Evolutionary conservation across 805 yeast genomes (phyloP).

Genomic region (Saccharomycopsis amapae): DNA sequence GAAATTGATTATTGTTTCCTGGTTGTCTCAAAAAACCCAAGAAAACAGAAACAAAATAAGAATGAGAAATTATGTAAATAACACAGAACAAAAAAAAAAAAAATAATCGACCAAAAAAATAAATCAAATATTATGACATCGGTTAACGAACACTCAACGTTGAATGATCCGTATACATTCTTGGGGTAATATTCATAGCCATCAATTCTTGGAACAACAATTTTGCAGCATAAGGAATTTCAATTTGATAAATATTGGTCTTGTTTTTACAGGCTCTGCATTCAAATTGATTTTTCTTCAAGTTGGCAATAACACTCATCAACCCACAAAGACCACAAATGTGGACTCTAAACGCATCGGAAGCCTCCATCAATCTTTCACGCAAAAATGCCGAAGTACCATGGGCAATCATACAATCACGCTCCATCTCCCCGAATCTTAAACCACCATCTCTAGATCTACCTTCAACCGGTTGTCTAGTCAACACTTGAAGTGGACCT

Average conservation of each 20-base stretch:
- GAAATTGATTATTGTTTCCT: too few relatives aligned
- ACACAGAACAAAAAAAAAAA: too few relatives aligned
- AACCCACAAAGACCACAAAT: slow-evolving; percentile 98
- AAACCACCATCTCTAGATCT: slow-evolving; percentile 98
- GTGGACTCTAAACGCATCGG: slow-evolving; percentile 97
- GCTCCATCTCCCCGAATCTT: slow-evolving; percentile 99
- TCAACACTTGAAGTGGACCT: slow-evolving; percentile 96
- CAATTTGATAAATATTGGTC: slow-evolving; percentile 95
- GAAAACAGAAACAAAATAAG: too few relatives aligned
- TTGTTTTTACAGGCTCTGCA: slow-evolving; percentile 98
- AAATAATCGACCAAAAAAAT: too few relatives aligned
- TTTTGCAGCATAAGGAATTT: slow-evolving; percentile 98
- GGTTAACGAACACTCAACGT: slow-evolving; percentile 13
- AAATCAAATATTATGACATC: too few relatives aligned
- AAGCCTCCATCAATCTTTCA: slow-evolving; percentile 97
- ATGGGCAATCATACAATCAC: slow-evolving; percentile 99
- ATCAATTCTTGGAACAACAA: slow-evolving; percentile 95
- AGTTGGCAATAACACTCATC: slow-evolving; percentile 95
- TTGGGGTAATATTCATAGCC: slow-evolving; percentile 99
- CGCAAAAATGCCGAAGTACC: slow-evolving; percentile 98
- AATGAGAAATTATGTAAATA: too few relatives aligned
- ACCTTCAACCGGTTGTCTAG: slow-evolving; percentile 99
- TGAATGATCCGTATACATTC: slow-evolving; percentile 84
- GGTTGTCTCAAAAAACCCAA: too few relatives aligned
- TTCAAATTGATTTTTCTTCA: slow-evolving; percentile 96